phyloP scores from a whole-genome alignment of 805 yeast genomes.

The Ogataea parapolymorpha region DNA sequence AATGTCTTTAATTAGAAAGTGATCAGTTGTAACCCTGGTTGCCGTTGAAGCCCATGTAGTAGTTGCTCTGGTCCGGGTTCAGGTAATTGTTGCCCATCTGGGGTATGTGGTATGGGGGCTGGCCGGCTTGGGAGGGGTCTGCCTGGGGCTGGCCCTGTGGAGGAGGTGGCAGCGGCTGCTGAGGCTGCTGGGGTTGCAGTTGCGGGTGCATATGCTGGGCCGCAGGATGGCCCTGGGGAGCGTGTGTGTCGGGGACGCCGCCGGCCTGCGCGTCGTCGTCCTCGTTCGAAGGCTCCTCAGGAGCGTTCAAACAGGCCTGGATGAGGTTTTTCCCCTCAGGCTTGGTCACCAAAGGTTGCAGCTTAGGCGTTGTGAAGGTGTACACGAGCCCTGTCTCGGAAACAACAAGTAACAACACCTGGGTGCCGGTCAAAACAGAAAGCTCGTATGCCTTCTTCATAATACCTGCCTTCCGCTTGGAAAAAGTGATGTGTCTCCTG shows the following conservation, averaged over 20 bases:
- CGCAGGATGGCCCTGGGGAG: constrained; percentile 20
- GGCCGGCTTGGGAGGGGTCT: constrained; percentile 24
- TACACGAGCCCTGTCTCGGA: constrained; percentile 98
- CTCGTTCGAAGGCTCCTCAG: constrained; percentile 69
- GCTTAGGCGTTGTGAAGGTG: constrained; percentile 97
- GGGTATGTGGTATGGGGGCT: constrained; percentile 24
- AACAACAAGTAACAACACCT: constrained; percentile 89
- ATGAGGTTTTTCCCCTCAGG: constrained; percentile 96
- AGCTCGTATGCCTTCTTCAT: constrained; percentile 99
- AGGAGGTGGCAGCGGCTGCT: constrained; percentile 29
- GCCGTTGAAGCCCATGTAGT: constrained; percentile 30
- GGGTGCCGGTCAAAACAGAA: constrained; percentile 95
- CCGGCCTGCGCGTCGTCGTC: constrained; percentile 45
- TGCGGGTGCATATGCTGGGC: constrained; percentile 34
- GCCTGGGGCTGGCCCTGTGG: constrained; percentile 24
- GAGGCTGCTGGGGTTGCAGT: constrained; percentile 34
- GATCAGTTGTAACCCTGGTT: constrained; percentile 27
- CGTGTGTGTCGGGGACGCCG: constrained; percentile 18
- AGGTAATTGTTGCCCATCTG: constrained; percentile 27
- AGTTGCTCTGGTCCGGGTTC: constrained; percentile 27
- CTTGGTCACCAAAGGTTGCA: constrained; percentile 96
- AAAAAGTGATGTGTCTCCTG: constrained; percentile 95
- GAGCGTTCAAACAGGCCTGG: constrained; percentile 95
- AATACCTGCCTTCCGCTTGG: constrained; percentile 97
- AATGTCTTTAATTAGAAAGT: constrained; percentile 4